Base-by-base conservation (phyloP, 257 asterid species). In the Mentha longifolia region DNA sequence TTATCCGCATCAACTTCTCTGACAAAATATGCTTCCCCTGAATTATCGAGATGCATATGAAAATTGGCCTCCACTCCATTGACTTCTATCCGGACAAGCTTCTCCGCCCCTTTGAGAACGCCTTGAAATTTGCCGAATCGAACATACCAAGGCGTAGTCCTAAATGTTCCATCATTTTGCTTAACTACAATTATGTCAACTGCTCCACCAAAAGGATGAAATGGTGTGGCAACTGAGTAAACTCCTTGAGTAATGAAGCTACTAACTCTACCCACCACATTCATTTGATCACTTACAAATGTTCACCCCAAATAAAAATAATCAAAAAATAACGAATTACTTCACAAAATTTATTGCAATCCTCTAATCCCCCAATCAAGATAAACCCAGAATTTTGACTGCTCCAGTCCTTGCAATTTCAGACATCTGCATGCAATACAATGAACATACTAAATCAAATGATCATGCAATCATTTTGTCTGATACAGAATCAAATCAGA, bases 171-270 rank as follows among this genome's bases (percentile, higher is more conserved):
- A 79, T 92, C 96, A 58, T 87, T 69, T 79, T 92, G 98, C 77
- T 85, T 84, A 46, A 92, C 98, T 28, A 77, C 88, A 41, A 92
- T 88, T 71, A 92, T 90, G 80, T 92, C 98, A 10, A 90, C 83
- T 3, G 98, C 98, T 73, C 98, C 97, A 67, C 97, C 98, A 74
- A 92, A 92, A 3, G 98, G 98, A 84, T 92, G 98, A 76, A 92
- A 92, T 25, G 98, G 97, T 4, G 96, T 92, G 75, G 98, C 97
- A 73, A 91, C 96, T 9, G 97, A 87, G 78, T 91, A 91, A 59
- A 89, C 91, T 9, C 93, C 93, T 83, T 85, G 93, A 2, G 95
- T 79, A 22, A 91, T 86, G 43, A 90, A 75, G 83, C 90, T 85
- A 28, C 95, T 74, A 78, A 92, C 91, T 83, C 79, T 85, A 63